Percentiles rank a stretch among this genome's conserved stretches.
Conservation (phyloP, 257 asterid genomes). For the Galeopsis tetrahit region DNA sequence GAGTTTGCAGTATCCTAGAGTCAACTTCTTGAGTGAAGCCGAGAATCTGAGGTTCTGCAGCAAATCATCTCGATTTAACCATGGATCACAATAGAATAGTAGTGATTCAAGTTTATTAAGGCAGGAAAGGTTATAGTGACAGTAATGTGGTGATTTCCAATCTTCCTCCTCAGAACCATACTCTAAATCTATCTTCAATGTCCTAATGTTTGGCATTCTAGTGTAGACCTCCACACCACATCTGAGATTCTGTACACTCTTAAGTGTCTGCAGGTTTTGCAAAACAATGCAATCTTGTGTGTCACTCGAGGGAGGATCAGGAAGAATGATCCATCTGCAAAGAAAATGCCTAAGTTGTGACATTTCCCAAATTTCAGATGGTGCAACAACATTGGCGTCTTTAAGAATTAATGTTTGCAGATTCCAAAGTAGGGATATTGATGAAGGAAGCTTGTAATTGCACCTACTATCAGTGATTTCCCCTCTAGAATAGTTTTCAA, state of each 20-base stretch:
- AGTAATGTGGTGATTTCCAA: background rate
- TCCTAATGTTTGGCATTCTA: conserved; percentile 27
- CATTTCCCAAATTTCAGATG: conserved; percentile 34
- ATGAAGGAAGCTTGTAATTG: background rate
- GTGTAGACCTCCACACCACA: conserved; percentile 14
- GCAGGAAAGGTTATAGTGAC: conserved; percentile 6
- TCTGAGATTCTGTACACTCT: background rate
- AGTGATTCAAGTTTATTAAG: background rate
- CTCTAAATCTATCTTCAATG: background rate
- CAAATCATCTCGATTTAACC: background rate
- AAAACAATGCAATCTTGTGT: background rate
- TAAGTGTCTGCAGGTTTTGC: conserved; percentile 19
- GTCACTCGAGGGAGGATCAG: conserved; percentile 15
- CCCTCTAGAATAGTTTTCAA: background rate
- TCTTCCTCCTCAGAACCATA: background rate
- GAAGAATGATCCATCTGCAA: background rate
- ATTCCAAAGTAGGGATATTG: conserved; percentile 29
- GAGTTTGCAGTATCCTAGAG: background rate
- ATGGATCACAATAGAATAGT: background rate
- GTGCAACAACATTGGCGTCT: background rate
- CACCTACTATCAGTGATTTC: background rate
- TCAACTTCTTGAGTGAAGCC: conserved; percentile 10
- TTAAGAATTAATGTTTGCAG: conserved; percentile 22
- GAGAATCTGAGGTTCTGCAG: conserved; percentile 16
- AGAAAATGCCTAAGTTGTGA: conserved; percentile 23